These are phyloP conservation scores for Simmondsia chinensis DNA, from an alignment of 148 eudicot genomes.

Conservation along the genomic window DNA sequence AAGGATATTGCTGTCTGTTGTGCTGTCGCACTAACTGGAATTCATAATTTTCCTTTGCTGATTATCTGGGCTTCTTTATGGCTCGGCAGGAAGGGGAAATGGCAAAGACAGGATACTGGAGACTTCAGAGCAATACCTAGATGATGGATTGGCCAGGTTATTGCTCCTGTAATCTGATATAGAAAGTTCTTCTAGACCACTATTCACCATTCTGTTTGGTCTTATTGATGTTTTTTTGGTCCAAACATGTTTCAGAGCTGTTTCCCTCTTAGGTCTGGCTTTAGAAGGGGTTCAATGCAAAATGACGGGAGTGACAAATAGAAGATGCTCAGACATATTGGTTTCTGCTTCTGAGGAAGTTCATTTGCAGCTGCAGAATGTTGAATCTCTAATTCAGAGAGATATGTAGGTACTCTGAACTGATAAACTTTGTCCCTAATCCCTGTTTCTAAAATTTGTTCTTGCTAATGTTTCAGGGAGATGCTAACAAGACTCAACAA, in stretches of 20 bases:
- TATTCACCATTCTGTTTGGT: neutral
- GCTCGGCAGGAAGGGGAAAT: constrained; percentile 32
- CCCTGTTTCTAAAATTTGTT: constrained; percentile 8
- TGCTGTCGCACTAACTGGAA: neutral
- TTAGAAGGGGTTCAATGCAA: constrained; percentile 59
- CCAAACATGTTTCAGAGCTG: constrained; percentile 40
- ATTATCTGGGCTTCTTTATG: neutral
- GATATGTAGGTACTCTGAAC: constrained; percentile 49
- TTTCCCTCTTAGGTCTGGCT: constrained; percentile 51
- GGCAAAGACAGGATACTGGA: constrained; percentile 18
- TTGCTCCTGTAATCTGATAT: constrained; percentile 4
- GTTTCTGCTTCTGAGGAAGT: constrained; percentile 56
- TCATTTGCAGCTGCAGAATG: constrained; percentile 45
- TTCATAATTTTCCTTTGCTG: neutral
- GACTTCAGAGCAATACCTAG: constrained; percentile 32
- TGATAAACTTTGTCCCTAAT: neutral
- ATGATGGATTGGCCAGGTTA: constrained; percentile 59
- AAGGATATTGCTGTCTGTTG: neutral
- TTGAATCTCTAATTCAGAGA: constrained; percentile 65
- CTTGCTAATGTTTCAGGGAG: constrained; percentile 42
- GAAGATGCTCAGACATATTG: constrained; percentile 68
- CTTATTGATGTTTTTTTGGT: constrained; percentile 13
- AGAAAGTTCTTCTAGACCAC: too few species aligned
- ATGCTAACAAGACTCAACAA: constrained; percentile 44
- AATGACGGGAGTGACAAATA: constrained; percentile 47